Percentiles rank a stretch among this genome's conserved stretches.
Conservation (phyloP, 371 early-diverging fungal genomes). For the Apophysomyces sp. region DNA sequence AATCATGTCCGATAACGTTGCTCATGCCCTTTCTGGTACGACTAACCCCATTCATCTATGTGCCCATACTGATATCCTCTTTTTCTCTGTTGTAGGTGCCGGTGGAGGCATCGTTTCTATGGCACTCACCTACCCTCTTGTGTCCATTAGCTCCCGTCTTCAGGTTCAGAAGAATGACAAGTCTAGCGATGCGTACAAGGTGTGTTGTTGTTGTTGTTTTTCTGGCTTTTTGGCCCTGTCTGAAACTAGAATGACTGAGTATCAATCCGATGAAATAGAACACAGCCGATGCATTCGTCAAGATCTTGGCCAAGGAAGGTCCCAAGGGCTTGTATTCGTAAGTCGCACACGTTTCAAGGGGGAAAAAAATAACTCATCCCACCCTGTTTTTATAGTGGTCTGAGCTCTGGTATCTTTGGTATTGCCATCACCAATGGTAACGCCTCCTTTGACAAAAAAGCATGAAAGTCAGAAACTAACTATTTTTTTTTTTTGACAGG, state of each 20-base stretch:
- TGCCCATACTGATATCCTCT: background rate
- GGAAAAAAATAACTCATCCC: background rate
- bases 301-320: conserved; percentile 90
- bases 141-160: conserved; percentile 87
- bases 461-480: background rate
- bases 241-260: conserved; percentile 1
- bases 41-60: background rate
- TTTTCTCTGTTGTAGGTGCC: conserved; percentile 64
- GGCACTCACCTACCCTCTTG: conserved; percentile 93
- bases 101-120: conserved; percentile 95
- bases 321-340: conserved; percentile 88
- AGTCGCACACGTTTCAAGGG: conserved; percentile 17
- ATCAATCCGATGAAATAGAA: conserved; percentile 36
- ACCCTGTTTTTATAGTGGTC: conserved; percentile 62
- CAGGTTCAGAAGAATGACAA: conserved; percentile 81
- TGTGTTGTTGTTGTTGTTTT: conserved; percentile 22
- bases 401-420: conserved; percentile 94
- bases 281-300: conserved; percentile 75
- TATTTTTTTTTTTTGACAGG: conserved; percentile 23
- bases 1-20: conserved; percentile 90
- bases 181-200: conserved; percentile 65
- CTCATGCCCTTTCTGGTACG: conserved; percentile 71
- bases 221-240: too few relatives aligned
- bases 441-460: background rate
- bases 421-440: conserved; percentile 93